Conservation (phyloP, 805 yeast species). For the Suhomyces sp. region DNA sequence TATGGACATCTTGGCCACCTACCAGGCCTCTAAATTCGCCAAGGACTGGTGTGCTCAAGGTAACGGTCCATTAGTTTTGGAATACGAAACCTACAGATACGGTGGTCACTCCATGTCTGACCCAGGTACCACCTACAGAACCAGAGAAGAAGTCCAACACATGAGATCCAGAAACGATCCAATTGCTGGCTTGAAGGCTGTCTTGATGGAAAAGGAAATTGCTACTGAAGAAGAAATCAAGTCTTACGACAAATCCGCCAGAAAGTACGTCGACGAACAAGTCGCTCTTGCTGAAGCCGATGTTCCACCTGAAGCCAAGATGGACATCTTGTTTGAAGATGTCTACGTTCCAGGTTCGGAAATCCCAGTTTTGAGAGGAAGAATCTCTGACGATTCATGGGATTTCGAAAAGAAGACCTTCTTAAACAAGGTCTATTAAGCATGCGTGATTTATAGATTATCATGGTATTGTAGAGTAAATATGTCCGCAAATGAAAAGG, state of each 20-base stretch:
- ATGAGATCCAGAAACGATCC: constrained; percentile 99
- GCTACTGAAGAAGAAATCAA: constrained; percentile 95
- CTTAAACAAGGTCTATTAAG: constrained; percentile 46
- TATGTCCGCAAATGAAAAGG: not conserved
- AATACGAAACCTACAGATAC: constrained; percentile 97
- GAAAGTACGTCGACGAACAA: constrained; percentile 93
- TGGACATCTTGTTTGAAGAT: constrained; percentile 93
- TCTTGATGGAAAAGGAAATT: constrained; percentile 73
- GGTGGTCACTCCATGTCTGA: constrained; percentile 99
- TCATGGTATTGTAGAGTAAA: not conserved
- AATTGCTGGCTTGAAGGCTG: constrained; percentile 91
- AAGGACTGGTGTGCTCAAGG: constrained; percentile 93
- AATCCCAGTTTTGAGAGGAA: constrained; percentile 90
- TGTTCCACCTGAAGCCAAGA: constrained; percentile 92
- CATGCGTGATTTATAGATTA: constrained; percentile 1
- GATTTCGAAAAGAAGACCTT: constrained; percentile 55
- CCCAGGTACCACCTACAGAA: constrained; percentile 99
- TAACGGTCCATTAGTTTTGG: constrained; percentile 93
- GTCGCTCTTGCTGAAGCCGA: constrained; percentile 90
- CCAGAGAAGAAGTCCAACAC: constrained; percentile 99
- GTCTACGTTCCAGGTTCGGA: constrained; percentile 95
- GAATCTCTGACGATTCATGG: constrained; percentile 96
- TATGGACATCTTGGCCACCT: constrained; percentile 94
- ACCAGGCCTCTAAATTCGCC: constrained; percentile 95
- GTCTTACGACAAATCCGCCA: constrained; percentile 91